Conservation (phyloP, 345 rosid species). For the Eucalyptus erythrocorys region DNA sequence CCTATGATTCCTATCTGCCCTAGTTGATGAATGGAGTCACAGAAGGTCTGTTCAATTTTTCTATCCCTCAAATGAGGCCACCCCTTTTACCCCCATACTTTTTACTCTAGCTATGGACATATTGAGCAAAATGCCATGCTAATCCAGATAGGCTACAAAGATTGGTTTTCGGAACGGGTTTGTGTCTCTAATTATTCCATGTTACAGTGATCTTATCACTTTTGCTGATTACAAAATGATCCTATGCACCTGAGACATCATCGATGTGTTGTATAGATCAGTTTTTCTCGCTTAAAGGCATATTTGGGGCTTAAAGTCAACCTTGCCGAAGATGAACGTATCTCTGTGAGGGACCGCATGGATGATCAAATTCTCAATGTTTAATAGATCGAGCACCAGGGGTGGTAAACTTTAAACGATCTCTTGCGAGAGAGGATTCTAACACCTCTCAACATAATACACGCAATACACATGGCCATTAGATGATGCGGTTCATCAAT, state of each 20-base stretch:
- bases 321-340: background rate
- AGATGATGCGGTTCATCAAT: no score
- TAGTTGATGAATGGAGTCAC: no score
- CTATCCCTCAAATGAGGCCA: no score
- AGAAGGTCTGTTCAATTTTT: background rate
- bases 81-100: background rate
- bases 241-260: background rate
- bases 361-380: background rate
- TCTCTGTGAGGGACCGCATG: background rate
- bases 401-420: background rate
- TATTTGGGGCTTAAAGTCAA: background rate
- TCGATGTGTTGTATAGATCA: background rate
- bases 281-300: background rate
- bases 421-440: background rate
- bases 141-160: background rate
- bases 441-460: background rate
- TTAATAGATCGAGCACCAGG: background rate
- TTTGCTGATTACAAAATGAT: no score
- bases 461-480: no score
- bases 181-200: background rate
- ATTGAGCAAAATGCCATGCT: background rate
- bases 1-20: no score
- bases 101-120: background rate
- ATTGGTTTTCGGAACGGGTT: background rate
- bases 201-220: background rate